A percentile compares a stretch with the other conserved stretches of the same genome.
Evolutionary conservation across 441 rosid genomes (phyloP).

Genomic region (Kokia cookei): DNA sequence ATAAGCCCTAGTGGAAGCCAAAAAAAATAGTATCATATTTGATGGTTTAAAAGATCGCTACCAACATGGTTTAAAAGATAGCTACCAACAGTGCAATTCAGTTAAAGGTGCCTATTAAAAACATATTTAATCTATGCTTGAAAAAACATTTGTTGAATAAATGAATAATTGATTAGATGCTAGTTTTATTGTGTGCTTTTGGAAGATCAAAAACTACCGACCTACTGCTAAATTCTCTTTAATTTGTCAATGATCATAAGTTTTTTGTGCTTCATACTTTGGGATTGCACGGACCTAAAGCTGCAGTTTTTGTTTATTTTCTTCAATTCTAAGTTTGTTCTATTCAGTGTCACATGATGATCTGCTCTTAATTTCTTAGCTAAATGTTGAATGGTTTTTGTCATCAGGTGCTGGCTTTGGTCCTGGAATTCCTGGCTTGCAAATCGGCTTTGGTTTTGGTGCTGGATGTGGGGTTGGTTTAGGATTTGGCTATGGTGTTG

Average conservation of each 20-base stretch:
- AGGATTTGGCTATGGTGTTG: slow-evolving; percentile 86
- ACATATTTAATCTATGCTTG: not conserved
- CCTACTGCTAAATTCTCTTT: not conserved
- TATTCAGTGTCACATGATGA: not conserved
- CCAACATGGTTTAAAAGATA: no score
- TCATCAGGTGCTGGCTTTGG: slow-evolving; percentile 71
- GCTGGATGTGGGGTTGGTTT: slow-evolving; percentile 86
- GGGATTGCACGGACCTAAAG: not conserved
- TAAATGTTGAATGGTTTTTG: not conserved
- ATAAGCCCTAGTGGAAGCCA: no score
- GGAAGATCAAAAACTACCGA: not conserved
- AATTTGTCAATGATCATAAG: not conserved
- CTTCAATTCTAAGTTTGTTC: not conserved
- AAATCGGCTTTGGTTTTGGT: slow-evolving; percentile 72
- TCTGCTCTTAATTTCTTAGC: not conserved
- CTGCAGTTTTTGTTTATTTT: not conserved
- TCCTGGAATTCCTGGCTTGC: slow-evolving; percentile 83
- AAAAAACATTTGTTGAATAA: not conserved
- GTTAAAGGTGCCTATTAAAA: not conserved
- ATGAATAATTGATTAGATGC: not conserved
- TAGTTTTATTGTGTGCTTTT: not conserved
- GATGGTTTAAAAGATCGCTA: no score
- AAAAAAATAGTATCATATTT: no score
- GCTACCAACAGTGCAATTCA: no score
- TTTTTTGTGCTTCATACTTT: not conserved